Percentiles rank a stretch among this genome's conserved stretches.
Evolutionary conservation across 345 rosid species (phyloP).

Genomic region (Eucalyptus pauciflora): DNA sequence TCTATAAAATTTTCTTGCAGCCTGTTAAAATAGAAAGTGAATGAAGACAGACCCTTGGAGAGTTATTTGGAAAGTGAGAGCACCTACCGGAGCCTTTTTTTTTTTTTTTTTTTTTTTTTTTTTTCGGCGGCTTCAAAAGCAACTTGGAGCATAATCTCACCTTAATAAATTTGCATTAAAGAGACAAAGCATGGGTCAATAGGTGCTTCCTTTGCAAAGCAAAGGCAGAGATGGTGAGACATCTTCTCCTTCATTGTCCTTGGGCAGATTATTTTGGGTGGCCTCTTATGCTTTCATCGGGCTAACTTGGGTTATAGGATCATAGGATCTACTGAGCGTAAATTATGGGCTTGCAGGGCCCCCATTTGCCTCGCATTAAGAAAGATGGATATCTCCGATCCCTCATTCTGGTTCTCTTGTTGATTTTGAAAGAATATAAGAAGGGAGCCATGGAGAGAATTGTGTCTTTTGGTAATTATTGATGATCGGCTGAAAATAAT

Average conservation of each 20-base stretch:
- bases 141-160: not conserved
- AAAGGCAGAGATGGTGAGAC: not conserved
- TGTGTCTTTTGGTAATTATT: not conserved
- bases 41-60: not conserved
- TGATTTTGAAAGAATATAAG: not conserved
- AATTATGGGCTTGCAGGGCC: not conserved
- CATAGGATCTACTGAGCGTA: not conserved
- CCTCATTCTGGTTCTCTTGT: not conserved
- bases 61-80: not conserved
- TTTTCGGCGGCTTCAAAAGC: not conserved
- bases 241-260: not conserved
- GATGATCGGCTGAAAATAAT: not conserved
- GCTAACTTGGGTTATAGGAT: not conserved
- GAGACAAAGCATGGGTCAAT: not conserved
- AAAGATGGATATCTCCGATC: not conserved
- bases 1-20: not conserved
- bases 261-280: not conserved
- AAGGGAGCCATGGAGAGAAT: not conserved
- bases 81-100: not conserved
- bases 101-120: too few relatives aligned
- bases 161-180: not conserved
- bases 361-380: not conserved
- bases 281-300: not conserved
- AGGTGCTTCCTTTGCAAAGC: not conserved
- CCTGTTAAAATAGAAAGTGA: not conserved